A percentile compares a stretch with the other conserved stretches of the same genome.
Evolutionary conservation across 73 alveolate species (phyloP).

Genomic region (Urostyla sp.): DNA sequence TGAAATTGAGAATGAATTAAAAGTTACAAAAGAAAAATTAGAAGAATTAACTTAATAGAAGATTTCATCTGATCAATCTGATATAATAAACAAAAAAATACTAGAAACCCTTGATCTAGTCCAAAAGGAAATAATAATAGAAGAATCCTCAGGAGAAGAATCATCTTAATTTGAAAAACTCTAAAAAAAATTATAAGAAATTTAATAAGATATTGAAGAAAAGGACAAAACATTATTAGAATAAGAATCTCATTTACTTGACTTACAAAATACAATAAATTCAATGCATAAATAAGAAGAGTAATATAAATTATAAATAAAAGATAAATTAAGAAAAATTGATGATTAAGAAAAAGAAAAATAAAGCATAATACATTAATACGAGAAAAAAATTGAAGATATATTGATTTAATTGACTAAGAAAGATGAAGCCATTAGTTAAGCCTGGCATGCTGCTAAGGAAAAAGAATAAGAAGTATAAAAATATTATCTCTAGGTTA

Average conservation of each 20-base stretch:
- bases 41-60: not conserved
- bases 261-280: not conserved
- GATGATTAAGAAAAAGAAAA: not conserved
- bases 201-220: not conserved
- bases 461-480: conserved; percentile 38
- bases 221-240: conserved; percentile 27
- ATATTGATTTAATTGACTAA: not conserved
- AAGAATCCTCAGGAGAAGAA: not conserved
- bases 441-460: not conserved
- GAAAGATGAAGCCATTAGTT: not conserved
- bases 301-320: not conserved
- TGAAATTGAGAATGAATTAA: no score
- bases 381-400: conserved; percentile 15
- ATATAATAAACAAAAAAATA: not conserved
- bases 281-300: conserved; percentile 1
- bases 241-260: conserved; percentile 11
- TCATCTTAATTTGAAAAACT: not conserved
- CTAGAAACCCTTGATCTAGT: not conserved
- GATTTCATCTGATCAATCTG: not conserved
- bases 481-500: not conserved
- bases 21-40: conserved; percentile 34
- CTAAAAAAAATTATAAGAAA: conserved; percentile 5
- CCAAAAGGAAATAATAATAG: not conserved
- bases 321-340: not conserved
- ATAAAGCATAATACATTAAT: not conserved